Evolutionary conservation across 192 early-diverging fungal species (phyloP).

Genomic region (Backusella circina): DNA sequence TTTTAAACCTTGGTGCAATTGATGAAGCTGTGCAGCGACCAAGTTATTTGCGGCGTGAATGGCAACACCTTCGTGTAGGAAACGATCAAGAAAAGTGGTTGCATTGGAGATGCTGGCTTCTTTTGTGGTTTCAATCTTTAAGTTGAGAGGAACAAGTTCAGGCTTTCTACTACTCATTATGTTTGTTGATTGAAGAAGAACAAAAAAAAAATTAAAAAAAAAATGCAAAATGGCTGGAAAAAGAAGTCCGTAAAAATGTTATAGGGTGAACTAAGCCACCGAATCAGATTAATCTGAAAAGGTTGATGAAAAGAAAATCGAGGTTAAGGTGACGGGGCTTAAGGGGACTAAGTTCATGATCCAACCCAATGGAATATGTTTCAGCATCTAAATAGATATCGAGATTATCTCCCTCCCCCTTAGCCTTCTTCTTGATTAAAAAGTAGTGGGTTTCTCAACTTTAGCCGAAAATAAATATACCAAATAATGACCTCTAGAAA

Average conservation of each 20-base stretch:
- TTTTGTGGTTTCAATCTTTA: slow-evolving; percentile 19
- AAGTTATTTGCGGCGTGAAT: slow-evolving; percentile 38
- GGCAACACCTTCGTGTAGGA: slow-evolving; percentile 35
- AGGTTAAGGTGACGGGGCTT: too few relatives aligned
- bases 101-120: slow-evolving; percentile 15
- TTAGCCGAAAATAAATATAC: too few relatives aligned
- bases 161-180: slow-evolving; percentile 8
- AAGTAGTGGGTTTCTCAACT: too few relatives aligned
- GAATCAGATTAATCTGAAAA: not conserved
- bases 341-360: too few relatives aligned
- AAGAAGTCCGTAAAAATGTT: not conserved
- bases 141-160: slow-evolving; percentile 26
- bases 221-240: not conserved
- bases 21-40: slow-evolving; percentile 33
- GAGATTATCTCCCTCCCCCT: too few relatives aligned
- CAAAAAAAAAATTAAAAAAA: not conserved
- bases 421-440: too few relatives aligned
- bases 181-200: not conserved
- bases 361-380: too few relatives aligned
- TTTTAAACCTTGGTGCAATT: slow-evolving; percentile 24
- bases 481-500: too few relatives aligned
- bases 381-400: too few relatives aligned
- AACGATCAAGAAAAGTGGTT: slow-evolving; percentile 25
- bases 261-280: not conserved
- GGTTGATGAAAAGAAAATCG: too few relatives aligned